A percentile compares a stretch with the other conserved stretches of the same genome.
These are phyloP conservation scores for Penicillium nordicum DNA, from an alignment of 2,329 filamentous ascomycete genomes.

Conservation along the genomic window DNA sequence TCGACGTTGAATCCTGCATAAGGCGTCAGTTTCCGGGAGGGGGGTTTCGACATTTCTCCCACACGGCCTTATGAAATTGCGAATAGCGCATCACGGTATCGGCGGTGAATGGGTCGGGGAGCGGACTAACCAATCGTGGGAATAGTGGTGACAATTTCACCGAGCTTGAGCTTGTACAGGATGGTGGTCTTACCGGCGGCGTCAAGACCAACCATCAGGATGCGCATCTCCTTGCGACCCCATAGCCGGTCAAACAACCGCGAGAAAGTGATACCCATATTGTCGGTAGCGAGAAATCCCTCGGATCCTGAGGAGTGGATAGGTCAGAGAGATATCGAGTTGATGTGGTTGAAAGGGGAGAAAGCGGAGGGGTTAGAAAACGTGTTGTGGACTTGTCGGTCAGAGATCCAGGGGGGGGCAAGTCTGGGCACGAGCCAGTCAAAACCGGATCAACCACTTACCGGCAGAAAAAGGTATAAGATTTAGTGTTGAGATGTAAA, in stretches of 20 bases:
- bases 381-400: slow-evolving; percentile 24
- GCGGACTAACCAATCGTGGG: slow-evolving; percentile 81
- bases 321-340: slow-evolving; percentile 10
- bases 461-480: slow-evolving; percentile 11
- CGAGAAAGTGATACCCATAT: slow-evolving; percentile 97
- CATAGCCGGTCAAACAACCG: slow-evolving; percentile 95
- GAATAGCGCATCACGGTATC: slow-evolving; percentile 1
- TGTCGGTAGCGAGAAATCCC: slow-evolving; percentile 42
- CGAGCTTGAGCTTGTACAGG: slow-evolving; percentile 99
- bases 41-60: background rate
- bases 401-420: slow-evolving; percentile 9
- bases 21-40: slow-evolving; percentile 3
- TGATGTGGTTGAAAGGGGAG: slow-evolving; percentile 11
- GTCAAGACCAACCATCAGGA: slow-evolving; percentile 99
- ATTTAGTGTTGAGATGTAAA: background rate
- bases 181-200: slow-evolving; percentile 99
- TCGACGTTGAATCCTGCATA: slow-evolving; percentile 93
- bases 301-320: slow-evolving; percentile 13
- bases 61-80: background rate
- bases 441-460: slow-evolving; percentile 4
- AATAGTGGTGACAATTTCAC: slow-evolving; percentile 97
- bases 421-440: slow-evolving; percentile 4
- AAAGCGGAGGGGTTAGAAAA: slow-evolving; percentile 21
- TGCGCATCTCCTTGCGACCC: slow-evolving; percentile 99
- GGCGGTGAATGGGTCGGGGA: background rate